Base-by-base conservation (phyloP, 257 asterid genomes). In the Primulina tabacum region DNA sequence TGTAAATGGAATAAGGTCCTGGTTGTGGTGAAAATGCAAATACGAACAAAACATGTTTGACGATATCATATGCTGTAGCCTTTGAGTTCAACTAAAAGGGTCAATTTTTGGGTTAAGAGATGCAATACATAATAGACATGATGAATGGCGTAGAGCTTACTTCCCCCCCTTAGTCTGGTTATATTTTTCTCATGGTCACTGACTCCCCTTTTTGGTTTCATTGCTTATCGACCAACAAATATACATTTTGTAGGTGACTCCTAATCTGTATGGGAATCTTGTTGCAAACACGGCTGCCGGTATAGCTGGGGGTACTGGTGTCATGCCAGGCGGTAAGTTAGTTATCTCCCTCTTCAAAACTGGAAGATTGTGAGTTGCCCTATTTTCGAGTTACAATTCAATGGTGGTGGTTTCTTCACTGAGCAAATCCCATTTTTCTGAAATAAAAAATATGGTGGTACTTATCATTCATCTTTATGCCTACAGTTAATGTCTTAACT, bases 291-390 rank as follows among this genome's bases (percentile, higher is more conserved):
- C 84, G 47, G 97, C 98, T 37, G 99, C 99, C 67, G 99, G 99
- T 84, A 91, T 94, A 79, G 97, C 97, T 43, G 99, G 99, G 67
- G 99, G 99, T 60, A 89, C 97, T 26, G 99, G 99, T 64, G 91
- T 94, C 83, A 94, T 92, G 97, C 99, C 94, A 70, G 96, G 97
- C 60, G 97, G 96, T 91, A 80, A 53, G 72, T 66, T 11, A n/a
- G 35, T 55, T 72, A 7, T 33, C 50, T 9, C 66, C 37, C 30
- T 62, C 53, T 34, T 56, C 8, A 20, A 21, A 64, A 40, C 32
- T 28, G 10, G 35, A 53, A 59, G 37, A 59, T n/a, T 71, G 30
- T 50, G 6, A 52, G 34, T 4, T 14, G 62, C 71, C 34, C 33
- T 63, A 10, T 72, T 24, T 3, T 35, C 12, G 34, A 68, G 47